Conservation (phyloP, 352 stramenopile species). For the Phytopythium montanum region DNA sequence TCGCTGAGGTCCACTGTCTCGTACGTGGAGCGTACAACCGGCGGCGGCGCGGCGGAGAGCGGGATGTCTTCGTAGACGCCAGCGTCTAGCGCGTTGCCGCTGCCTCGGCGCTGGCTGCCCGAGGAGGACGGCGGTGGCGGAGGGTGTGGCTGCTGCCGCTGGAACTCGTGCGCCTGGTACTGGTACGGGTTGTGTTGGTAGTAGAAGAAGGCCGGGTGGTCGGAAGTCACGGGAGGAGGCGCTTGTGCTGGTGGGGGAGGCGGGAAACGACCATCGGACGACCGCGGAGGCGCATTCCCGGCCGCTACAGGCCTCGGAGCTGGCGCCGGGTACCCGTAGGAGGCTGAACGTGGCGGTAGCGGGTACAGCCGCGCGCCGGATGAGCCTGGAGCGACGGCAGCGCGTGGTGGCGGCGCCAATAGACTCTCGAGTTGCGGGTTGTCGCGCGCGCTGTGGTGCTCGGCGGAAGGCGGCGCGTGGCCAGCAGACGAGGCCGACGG, state of each 20-base stretch:
- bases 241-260: background rate
- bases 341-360: constrained; percentile 1
- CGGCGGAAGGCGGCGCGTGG: background rate
- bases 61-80: constrained; percentile 24
- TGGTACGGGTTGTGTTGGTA: constrained; percentile 24
- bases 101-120: constrained; percentile 8
- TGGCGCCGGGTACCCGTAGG: background rate
- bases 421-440: constrained; percentile 10
- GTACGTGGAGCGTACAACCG: constrained; percentile 31
- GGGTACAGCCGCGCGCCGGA: constrained; percentile 9
- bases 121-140: constrained; percentile 7
- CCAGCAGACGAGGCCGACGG: background rate
- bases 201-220: constrained; percentile 27
- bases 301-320: background rate
- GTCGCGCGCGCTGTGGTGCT: constrained; percentile 1
- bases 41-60: constrained; percentile 19
- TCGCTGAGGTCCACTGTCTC: constrained; percentile 45
- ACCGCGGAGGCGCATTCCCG: constrained; percentile 17
- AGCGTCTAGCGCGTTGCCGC: constrained; percentile 2
- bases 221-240: background rate
- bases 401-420: constrained; percentile 5
- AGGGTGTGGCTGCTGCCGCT: constrained; percentile 7
- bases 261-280: constrained; percentile 20
- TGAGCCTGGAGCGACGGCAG: constrained; percentile 1
- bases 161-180: constrained; percentile 7